A percentile compares a stretch with the other conserved stretches of the same genome.
Conservation (phyloP, 2,329 filamentous ascomycete genomes). For the Microdochium paspali region DNA sequence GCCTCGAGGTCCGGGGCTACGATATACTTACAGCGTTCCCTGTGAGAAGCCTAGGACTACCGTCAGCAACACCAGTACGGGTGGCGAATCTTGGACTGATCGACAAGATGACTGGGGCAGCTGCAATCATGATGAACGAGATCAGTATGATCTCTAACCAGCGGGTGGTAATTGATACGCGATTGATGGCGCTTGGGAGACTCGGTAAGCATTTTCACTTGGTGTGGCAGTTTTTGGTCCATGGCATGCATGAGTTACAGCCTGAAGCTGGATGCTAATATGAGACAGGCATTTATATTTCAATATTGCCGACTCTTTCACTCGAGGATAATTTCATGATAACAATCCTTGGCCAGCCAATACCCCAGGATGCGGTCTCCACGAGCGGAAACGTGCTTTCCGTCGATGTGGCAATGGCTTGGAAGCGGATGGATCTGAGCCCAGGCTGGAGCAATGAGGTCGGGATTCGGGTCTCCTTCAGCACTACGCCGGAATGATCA, state of each 20-base stretch:
- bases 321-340: constrained; percentile 62
- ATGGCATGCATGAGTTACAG: no score
- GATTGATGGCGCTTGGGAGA: not conserved
- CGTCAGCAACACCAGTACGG: not conserved
- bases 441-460: constrained; percentile 76
- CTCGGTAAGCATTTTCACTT: not conserved
- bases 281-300: constrained; percentile 62
- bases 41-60: not conserved
- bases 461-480: constrained; percentile 53
- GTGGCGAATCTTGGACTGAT: not conserved
- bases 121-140: constrained; percentile 1
- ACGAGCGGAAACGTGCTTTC: constrained; percentile 57
- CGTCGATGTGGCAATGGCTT: no score
- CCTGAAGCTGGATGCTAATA: constrained; percentile 4
- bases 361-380: constrained; percentile 58
- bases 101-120: not conserved
- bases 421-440: constrained; percentile 51
- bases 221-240: no score
- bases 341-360: constrained; percentile 60
- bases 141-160: not conserved
- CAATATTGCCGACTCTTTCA: constrained; percentile 49
- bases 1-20: constrained; percentile 58
- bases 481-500: constrained; percentile 20
- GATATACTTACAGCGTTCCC: constrained; percentile 75
- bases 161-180: not conserved